Conservation (phyloP, 257 asterid species). For the Nicotiana undulata region DNA sequence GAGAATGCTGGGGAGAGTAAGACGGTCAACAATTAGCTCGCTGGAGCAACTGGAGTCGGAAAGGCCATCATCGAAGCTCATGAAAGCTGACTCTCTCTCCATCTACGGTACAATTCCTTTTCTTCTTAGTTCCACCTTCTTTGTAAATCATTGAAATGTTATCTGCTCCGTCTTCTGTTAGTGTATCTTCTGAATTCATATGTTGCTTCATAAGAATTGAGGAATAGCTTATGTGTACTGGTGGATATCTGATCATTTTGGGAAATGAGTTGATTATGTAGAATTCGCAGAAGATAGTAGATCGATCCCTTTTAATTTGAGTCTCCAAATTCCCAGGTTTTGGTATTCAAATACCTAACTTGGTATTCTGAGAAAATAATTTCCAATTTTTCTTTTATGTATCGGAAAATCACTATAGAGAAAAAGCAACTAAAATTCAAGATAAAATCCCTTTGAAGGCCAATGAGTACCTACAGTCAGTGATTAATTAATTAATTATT, state of each 20-base stretch:
- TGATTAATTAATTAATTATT: neutral
- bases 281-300: neutral
- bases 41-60: slow-evolving; percentile 59
- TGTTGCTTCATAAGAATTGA: neutral
- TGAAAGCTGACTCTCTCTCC: slow-evolving; percentile 72
- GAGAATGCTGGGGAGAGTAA: slow-evolving; percentile 54
- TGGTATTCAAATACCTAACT: neutral
- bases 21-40: slow-evolving; percentile 49
- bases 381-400: neutral
- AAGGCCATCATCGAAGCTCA: slow-evolving; percentile 46
- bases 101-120: slow-evolving; percentile 48
- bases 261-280: neutral
- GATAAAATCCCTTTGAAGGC: neutral
- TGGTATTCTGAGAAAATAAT: neutral
- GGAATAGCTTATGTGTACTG: neutral
- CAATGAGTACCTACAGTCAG: neutral
- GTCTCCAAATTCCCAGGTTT: neutral
- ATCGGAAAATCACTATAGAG: neutral
- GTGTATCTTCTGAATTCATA: neutral
- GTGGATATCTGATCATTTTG: neutral
- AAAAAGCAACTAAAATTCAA: neutral
- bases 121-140: neutral
- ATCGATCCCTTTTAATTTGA: neutral
- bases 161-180: neutral
- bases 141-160: neutral